phyloP scores from a whole-genome alignment of 1,139 yeast genomes.

The Suhomyces chickasaworum region DNA sequence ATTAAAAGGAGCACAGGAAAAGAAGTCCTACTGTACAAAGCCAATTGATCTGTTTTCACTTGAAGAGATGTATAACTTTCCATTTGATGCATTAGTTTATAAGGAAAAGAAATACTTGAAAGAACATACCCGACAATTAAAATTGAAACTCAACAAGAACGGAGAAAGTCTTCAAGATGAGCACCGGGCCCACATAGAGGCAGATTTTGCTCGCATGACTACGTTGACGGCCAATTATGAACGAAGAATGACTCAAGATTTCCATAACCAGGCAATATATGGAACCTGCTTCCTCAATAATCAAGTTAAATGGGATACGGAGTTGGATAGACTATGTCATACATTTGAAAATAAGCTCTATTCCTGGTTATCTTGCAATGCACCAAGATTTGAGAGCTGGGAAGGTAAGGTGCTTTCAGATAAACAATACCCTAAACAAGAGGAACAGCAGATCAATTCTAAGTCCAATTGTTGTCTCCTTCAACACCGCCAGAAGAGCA shows the following conservation, averaged over 20 bases:
- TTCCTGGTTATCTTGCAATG: conserved; percentile 21
- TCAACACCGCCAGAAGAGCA: conserved; percentile 18
- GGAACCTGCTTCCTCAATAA: conserved; percentile 31
- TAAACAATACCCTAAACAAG: conserved; percentile 4
- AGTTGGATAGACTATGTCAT: conserved; percentile 2
- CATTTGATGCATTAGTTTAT: conserved; percentile 27
- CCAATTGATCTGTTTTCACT: conserved; percentile 16
- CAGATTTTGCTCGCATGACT: conserved; percentile 15
- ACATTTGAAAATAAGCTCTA: conserved; percentile 13
- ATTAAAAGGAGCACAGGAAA: conserved; percentile 2
- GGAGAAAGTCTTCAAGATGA: conserved; percentile 16
- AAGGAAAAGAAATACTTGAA: conserved; percentile 32
- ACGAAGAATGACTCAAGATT: conserved; percentile 22
- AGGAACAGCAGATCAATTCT: background rate
- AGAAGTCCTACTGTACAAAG: background rate
- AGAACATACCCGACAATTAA: conserved; percentile 15
- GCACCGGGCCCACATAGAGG: conserved; percentile 19
- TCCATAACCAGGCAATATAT: conserved; percentile 33
- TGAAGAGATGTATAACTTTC: conserved; percentile 19
- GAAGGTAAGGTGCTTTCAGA: conserved; percentile 6
- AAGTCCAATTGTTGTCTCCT: conserved; percentile 20
- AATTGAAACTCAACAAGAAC: conserved; percentile 17
- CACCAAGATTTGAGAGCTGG: conserved; percentile 24
- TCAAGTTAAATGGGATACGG: background rate
- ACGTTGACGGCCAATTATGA: conserved; percentile 25